Evolutionary conservation across 768 basidiomycete genomes (phyloP).

Genomic region (Austroboletus festivus): DNA sequence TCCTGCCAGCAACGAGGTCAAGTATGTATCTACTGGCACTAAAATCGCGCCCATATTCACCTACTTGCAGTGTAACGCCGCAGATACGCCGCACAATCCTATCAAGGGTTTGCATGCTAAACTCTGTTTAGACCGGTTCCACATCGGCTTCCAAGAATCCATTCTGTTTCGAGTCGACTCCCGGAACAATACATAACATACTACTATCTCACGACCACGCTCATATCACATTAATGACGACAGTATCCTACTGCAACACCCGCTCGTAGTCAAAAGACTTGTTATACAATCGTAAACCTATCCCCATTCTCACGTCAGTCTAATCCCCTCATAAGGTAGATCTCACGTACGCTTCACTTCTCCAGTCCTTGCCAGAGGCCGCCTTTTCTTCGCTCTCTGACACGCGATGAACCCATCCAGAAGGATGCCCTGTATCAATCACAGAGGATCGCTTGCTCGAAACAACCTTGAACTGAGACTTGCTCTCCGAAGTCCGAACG

Average conservation of each 20-base stretch:
- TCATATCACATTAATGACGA: too few relatives aligned
- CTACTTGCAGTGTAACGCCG: too few relatives aligned
- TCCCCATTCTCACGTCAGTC: background rate
- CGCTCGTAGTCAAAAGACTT: background rate
- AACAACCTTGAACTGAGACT: constrained; percentile 80
- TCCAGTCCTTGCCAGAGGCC: constrained; percentile 47
- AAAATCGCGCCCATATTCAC: background rate
- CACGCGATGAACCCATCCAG: constrained; percentile 69
- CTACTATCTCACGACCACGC: too few relatives aligned
- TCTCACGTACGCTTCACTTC: constrained; percentile 44
- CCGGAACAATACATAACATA: too few relatives aligned
- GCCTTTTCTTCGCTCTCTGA: constrained; percentile 41
- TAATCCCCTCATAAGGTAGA: background rate
- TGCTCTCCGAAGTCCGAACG: constrained; percentile 38
- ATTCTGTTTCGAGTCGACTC: too few relatives aligned
- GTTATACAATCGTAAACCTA: constrained; percentile 16
- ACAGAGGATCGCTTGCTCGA: constrained; percentile 67
- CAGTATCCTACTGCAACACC: too few relatives aligned
- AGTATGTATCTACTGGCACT: background rate
- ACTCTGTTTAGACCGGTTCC: too few relatives aligned
- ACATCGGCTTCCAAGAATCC: too few relatives aligned
- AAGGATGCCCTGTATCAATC: constrained; percentile 60
- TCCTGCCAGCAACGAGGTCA: too few relatives aligned
- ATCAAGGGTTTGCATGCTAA: too few relatives aligned
- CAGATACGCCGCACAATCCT: too few relatives aligned